Percentiles rank a stretch among this genome's conserved stretches.
Conservation (phyloP, 2,329 filamentous ascomycete species). For the Phyllachora maydis region DNA sequence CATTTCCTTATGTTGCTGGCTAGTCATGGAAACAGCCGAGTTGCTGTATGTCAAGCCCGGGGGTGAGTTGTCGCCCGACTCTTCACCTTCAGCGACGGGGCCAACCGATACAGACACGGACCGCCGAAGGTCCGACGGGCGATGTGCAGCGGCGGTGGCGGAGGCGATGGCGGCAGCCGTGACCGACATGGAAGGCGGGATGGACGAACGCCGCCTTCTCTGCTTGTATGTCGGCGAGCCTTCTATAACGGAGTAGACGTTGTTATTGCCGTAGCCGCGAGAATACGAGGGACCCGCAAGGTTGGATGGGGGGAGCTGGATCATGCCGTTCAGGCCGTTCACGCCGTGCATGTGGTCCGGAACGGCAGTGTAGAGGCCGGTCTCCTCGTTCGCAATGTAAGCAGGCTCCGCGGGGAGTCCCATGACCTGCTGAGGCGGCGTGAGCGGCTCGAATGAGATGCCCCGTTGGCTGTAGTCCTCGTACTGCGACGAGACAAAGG, state of each 20-base stretch:
- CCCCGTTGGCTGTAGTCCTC: conserved; percentile 96
- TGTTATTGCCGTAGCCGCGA: conserved; percentile 50
- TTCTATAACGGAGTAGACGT: conserved; percentile 90
- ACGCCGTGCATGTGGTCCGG: conserved; percentile 62
- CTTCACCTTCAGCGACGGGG: conserved; percentile 61
- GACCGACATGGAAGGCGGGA: conserved; percentile 56
- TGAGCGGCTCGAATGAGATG: conserved; percentile 91
- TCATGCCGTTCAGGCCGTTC: conserved; percentile 66
- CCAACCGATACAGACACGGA: conserved; percentile 80
- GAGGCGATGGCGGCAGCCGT: conserved; percentile 44
- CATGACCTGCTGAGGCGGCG: conserved; percentile 77
- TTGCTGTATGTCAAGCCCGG: conserved; percentile 55
- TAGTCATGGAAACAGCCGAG: conserved; percentile 39
- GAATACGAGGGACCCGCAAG: conserved; percentile 63
- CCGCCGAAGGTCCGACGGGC: conserved; percentile 75
- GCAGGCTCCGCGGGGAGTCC: conserved; percentile 72
- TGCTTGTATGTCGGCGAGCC: conserved; percentile 98
- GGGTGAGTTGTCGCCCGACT: conserved; percentile 60
- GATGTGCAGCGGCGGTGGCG: conserved; percentile 32
- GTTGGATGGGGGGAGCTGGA: conserved; percentile 76
- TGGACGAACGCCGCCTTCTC: conserved; percentile 77
- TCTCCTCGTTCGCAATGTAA: conserved; percentile 97
- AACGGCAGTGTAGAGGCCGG: conserved; percentile 84
- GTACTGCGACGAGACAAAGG: conserved; percentile 95
- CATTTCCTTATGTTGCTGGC: conserved; percentile 57